Base-by-base conservation (phyloP, 2,329 filamentous ascomycete genomes). In the Xylaria sp. region DNA sequence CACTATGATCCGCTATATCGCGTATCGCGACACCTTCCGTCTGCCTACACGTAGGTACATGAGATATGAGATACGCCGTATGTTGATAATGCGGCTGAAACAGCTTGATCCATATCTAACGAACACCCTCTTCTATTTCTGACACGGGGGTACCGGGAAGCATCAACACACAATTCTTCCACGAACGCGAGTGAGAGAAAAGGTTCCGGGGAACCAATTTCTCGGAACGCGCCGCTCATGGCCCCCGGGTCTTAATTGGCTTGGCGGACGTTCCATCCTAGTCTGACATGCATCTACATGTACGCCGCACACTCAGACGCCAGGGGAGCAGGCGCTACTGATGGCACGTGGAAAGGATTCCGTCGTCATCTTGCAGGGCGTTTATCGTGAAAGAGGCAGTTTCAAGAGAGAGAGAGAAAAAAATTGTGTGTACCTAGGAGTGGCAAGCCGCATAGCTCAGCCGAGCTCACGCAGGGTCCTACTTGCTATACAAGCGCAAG, bases 241-340 rank as follows among this genome's bases (percentile, higher is more conserved):
- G 15, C 25, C 21, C 43, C 51, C 45, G 21, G n/a, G 21, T 25
- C 35, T 28, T 47, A 12, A 47, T 47, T 47, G 45, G 45, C 45
- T 56, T 61, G 28, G 59, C 47, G 52, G 53, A 33, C 45, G 38
- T 25, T 42, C 33, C 57, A 63, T 63, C 57, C 61, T 52, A 42
- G 57, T 64, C 61, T 60, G 46, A 53, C 47, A 61, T 57, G 61
- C 52, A 40, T 51, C 57, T 47, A 47, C 52, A 40, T 51, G 52
- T 47, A 47, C 43, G 35, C 57, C 61, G 47, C 37, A 52, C 8
- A 33, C 38, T 61, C 40, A 53, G 59, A 46, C 46, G 46, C 52
- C 50, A 14, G 50, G 14, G 33, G 23, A 51, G 31, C 8, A 51
- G 33, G n/a, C 37, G 35, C 23, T 51, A 51, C n/a, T 50, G 9